These are phyloP conservation scores for Endothia cerciana DNA, from an alignment of 2,329 filamentous ascomycete genomes.

Conservation along the genomic window DNA sequence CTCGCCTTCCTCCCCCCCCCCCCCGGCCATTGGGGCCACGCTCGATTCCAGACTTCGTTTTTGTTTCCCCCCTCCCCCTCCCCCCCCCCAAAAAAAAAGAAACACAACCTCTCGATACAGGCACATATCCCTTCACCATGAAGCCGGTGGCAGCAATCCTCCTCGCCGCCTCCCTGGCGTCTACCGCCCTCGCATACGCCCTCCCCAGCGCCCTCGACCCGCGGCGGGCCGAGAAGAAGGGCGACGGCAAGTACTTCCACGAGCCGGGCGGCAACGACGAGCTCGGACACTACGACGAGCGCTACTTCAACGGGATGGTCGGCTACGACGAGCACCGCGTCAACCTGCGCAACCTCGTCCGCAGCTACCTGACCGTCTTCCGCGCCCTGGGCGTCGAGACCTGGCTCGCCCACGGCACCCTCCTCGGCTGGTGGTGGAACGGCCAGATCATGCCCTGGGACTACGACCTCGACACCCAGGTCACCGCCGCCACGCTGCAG, in stretches of 20 bases:
- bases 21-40: too few species aligned
- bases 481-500: conserved; percentile 67
- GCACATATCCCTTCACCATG: conserved; percentile 11
- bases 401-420: conserved; percentile 84
- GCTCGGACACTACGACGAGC: conserved; percentile 73
- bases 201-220: neutral
- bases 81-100: neutral
- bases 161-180: conserved; percentile 15
- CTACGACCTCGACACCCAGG: conserved; percentile 82
- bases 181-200: conserved; percentile 18
- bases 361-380: conserved; percentile 73
- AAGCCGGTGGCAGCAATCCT: conserved; percentile 20
- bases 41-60: too few species aligned
- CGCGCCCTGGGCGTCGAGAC: conserved; percentile 70
- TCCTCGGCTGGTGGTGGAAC: conserved; percentile 92
- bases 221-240: conserved; percentile 2
- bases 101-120: neutral
- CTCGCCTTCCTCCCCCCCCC: too few species aligned
- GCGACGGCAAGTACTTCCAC: conserved; percentile 64
- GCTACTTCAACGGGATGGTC: conserved; percentile 69
- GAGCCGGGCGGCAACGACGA: conserved; percentile 64
- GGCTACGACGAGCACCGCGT: conserved; percentile 68
- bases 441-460: conserved; percentile 79
- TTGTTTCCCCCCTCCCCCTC: neutral
- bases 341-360: conserved; percentile 72